Evolutionary conservation across 495 filamentous ascomycete species (phyloP).

Genomic region (Penicillium canescens): DNA sequence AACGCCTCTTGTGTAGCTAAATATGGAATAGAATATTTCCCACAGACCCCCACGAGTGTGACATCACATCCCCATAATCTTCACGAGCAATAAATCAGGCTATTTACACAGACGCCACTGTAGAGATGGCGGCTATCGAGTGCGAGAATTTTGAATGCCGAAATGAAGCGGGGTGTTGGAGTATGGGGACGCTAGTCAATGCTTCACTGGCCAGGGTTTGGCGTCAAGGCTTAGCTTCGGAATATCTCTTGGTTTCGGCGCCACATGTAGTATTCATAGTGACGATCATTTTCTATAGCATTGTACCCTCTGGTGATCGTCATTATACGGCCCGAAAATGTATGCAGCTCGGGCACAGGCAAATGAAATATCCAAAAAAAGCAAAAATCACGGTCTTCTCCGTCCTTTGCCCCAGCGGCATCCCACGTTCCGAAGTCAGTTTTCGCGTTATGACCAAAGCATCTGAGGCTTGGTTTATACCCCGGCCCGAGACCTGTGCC

Average conservation of each 20-base stretch:
- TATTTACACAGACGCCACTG: background rate
- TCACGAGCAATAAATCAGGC: background rate
- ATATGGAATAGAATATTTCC: background rate
- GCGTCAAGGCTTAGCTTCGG: background rate
- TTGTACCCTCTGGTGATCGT: too few relatives aligned
- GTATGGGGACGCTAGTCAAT: background rate
- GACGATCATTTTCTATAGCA: too few relatives aligned
- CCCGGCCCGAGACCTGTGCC: too few relatives aligned
- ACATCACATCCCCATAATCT: slow-evolving; percentile 4
- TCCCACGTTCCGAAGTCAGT: too few relatives aligned
- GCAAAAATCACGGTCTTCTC: too few relatives aligned
- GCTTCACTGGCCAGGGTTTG: slow-evolving; percentile 2
- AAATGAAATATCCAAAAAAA: too few relatives aligned
- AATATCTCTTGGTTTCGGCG: background rate
- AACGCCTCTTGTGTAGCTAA: background rate
- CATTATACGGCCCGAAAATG: too few relatives aligned
- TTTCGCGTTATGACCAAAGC: too few relatives aligned
- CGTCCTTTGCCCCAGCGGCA: too few relatives aligned
- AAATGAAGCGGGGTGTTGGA: slow-evolving; percentile 1
- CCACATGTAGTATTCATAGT: background rate
- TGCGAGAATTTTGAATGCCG: slow-evolving; percentile 2
- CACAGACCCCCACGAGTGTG: slow-evolving; percentile 5
- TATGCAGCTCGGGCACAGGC: too few relatives aligned
- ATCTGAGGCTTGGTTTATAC: too few relatives aligned
- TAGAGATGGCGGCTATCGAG: slow-evolving; percentile 5